These are phyloP conservation scores for Sclerotinia glacialis DNA, from an alignment of 2,329 filamentous ascomycete species.

Conservation along the genomic window DNA sequence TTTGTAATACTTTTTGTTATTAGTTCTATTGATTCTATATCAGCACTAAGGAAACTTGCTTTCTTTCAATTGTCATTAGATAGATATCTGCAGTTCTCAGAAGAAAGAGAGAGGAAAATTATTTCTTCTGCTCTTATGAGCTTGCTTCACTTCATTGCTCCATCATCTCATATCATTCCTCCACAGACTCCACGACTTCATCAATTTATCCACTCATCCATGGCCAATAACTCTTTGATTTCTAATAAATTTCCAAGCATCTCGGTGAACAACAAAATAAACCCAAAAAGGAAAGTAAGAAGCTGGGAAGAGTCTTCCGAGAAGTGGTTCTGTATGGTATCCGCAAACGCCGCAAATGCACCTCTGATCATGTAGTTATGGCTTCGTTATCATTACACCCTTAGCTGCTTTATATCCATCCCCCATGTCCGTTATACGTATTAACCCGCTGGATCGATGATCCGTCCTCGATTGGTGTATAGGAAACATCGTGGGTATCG, in stretches of 20 bases:
- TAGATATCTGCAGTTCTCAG: neutral
- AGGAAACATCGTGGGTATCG: neutral
- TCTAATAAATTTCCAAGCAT: neutral
- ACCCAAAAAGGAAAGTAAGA: neutral
- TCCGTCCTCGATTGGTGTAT: neutral
- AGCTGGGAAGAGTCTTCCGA: neutral
- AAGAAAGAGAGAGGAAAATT: neutral
- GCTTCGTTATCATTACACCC: neutral
- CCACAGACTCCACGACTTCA: neutral
- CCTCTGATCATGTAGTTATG: neutral
- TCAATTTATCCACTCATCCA: conserved; percentile 38
- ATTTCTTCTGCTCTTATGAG: neutral
- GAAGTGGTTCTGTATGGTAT: neutral
- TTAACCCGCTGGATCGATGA: neutral
- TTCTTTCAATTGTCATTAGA: neutral
- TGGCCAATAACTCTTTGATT: conserved; percentile 31
- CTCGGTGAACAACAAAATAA: neutral
- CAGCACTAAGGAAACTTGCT: neutral
- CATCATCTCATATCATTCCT: neutral
- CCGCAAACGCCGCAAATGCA: neutral
- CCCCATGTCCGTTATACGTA: neutral
- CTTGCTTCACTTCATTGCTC: neutral
- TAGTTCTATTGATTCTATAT: neutral
- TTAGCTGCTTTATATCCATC: neutral
- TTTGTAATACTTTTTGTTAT: neutral